Evolutionary conservation across 768 basidiomycete genomes (phyloP), one percentile per base, ranked within the genome.

Genomic region (Paxillus involutus): DNA sequence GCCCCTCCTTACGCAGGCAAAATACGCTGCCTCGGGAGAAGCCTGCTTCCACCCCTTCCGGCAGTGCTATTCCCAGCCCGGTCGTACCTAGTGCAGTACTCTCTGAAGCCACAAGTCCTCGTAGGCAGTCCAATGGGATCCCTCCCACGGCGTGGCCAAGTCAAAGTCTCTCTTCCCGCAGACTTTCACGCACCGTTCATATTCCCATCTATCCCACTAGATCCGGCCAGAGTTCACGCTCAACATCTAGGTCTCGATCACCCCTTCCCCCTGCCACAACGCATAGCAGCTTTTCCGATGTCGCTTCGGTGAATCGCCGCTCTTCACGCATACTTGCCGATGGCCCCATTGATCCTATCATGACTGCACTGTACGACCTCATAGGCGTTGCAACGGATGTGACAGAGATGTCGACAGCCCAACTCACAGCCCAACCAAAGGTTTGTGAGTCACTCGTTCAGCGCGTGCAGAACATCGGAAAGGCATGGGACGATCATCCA

Each of bases 401-500:
- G 55, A 79, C 83, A 19, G 97, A 99, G 56, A 97, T 91, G 80
- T 86, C 91, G 37, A 79, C 94, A 54, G 78, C 86, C 4, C 87
- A 93, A 59, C 84, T 99, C 49, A 94, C 91, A 0, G 80, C 89
- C 8, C 84, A 89, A 58, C 87, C 95, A 47, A 93, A 94, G 69
- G 69, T 84, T 39, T 95, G 93, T 71, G 87, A 89, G 61, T 79
- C 86, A 55, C 82, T 95, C 56, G 94, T 99, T 21, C 90, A 92
- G 66, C 82, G 91, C 49, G 88, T 98, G 0, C 94, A 97, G 72
- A 80, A 80, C 55, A 91, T 98, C 58, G 97, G 97, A 59, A 89
- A 86, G 67, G 88, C 88, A 6, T 98, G 97, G 97, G 95, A 98
- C 61, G 93, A 96, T 47, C 92, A 98, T 72, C 92, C 94, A 19